phyloP scores from a whole-genome alignment of 257 asterid genomes.

The Solanum commersonii region DNA sequence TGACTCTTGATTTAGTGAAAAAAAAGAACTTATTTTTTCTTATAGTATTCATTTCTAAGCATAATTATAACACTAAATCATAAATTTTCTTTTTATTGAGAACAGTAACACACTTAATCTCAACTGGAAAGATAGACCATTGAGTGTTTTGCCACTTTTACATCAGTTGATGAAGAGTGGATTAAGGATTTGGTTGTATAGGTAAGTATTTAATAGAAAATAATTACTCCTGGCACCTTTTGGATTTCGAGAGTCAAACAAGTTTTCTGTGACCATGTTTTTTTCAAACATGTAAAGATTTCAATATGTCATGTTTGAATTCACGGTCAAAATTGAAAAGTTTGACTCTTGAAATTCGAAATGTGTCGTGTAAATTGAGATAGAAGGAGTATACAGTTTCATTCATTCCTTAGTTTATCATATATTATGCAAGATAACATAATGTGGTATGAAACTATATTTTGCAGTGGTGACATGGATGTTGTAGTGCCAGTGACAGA shows the following conservation, averaged over 20 bases:
- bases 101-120: background rate
- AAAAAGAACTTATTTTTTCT: background rate
- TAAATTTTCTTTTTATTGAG: background rate
- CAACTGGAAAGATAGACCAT: constrained; percentile 7
- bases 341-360: background rate
- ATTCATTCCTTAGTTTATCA: background rate
- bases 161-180: constrained; percentile 16
- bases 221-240: accelerated
- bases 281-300: background rate
- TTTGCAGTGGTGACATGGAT: constrained; percentile 30
- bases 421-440: background rate
- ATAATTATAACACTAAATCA: background rate
- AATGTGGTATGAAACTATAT: background rate
- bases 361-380: background rate
- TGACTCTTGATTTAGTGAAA: background rate
- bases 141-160: constrained; percentile 11
- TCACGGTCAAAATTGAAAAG: background rate
- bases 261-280: background rate
- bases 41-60: background rate
- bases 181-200: constrained; percentile 14
- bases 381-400: background rate
- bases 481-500: constrained; percentile 28
- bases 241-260: background rate
- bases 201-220: background rate
- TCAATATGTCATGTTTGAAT: background rate